These are phyloP conservation scores for Gastrolobium villosum DNA, from an alignment of 306 rosid genomes.

Conservation along the genomic window DNA sequence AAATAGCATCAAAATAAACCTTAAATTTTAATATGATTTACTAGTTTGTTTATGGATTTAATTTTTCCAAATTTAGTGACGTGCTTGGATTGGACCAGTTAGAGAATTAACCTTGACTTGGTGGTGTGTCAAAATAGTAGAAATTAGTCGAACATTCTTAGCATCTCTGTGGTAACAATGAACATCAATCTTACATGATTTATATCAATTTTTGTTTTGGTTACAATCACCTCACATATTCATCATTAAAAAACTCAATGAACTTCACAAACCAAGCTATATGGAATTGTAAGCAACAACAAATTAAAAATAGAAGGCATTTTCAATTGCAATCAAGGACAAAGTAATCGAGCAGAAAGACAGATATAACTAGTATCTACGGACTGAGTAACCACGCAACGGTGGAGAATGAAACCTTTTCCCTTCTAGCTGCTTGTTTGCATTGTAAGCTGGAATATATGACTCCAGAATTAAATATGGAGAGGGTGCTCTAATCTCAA, in stretches of 20 bases:
- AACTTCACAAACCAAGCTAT: slow-evolving; percentile 34
- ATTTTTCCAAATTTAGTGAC: too few relatives aligned
- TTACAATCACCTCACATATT: slow-evolving; percentile 23
- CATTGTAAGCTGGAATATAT: slow-evolving; percentile 71
- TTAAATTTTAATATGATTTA: too few relatives aligned
- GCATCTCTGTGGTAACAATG: slow-evolving; percentile 1
- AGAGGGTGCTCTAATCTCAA: slow-evolving; percentile 83
- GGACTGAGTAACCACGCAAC: slow-evolving; percentile 41
- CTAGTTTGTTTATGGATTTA: too few relatives aligned
- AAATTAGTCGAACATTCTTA: not conserved
- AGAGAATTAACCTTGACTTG: not conserved
- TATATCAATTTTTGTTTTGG: slow-evolving; percentile 30
- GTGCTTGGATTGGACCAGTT: too few relatives aligned
- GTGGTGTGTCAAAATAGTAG: not conserved
- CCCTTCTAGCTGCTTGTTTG: slow-evolving; percentile 44
- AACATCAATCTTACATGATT: slow-evolving; percentile 15
- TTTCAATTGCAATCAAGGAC: slow-evolving; percentile 39
- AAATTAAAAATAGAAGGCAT: slow-evolving; percentile 34
- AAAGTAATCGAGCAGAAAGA: slow-evolving; percentile 37
- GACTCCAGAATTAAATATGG: slow-evolving; percentile 90
- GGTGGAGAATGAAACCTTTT: slow-evolving; percentile 55
- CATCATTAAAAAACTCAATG: slow-evolving; percentile 22
- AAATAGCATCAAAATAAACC: too few relatives aligned
- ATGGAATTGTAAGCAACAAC: slow-evolving; percentile 43
- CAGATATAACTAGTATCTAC: slow-evolving; percentile 45